phyloP scores from a whole-genome alignment of 2,329 filamentous ascomycete species.

The Clonostachys rosea region DNA sequence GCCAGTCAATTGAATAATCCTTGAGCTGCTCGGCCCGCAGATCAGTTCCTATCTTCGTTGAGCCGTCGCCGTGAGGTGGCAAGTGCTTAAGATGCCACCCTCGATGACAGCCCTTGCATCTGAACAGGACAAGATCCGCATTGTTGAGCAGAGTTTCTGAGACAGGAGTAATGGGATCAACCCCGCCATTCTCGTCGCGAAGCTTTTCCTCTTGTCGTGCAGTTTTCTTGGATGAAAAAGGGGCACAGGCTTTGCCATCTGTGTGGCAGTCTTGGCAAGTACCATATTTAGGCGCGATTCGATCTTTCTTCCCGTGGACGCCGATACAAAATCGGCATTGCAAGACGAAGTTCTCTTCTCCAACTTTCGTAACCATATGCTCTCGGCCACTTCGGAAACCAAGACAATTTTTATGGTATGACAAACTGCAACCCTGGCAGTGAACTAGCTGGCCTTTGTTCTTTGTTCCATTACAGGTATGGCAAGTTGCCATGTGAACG shows the following conservation, averaged over 20 bases:
- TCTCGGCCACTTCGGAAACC: constrained; percentile 69
- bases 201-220: constrained; percentile 79
- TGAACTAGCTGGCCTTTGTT: constrained; percentile 66
- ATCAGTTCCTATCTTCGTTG: constrained; percentile 22
- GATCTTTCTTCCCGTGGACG: constrained; percentile 62
- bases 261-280: constrained; percentile 67
- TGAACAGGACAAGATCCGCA: constrained; percentile 70
- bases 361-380: constrained; percentile 87
- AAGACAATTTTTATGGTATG: constrained; percentile 81
- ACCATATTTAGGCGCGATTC: constrained; percentile 62
- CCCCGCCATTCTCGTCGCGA: constrained; percentile 71
- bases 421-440: constrained; percentile 85
- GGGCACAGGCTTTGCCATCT: constrained; percentile 62
- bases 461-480: constrained; percentile 53
- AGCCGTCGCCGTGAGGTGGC: constrained; percentile 35
- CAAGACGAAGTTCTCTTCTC: constrained; percentile 71
- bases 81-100: constrained; percentile 85
- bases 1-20: constrained; percentile 73
- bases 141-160: constrained; percentile 67
- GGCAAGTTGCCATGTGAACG: constrained; percentile 67
- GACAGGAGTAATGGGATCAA: constrained; percentile 70
- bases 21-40: constrained; percentile 49
- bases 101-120: constrained; percentile 72
- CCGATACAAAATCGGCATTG: constrained; percentile 87
- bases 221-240: constrained; percentile 71